Conservation (phyloP, 352 stramenopile species). For the Phytophthora podocarpi region DNA sequence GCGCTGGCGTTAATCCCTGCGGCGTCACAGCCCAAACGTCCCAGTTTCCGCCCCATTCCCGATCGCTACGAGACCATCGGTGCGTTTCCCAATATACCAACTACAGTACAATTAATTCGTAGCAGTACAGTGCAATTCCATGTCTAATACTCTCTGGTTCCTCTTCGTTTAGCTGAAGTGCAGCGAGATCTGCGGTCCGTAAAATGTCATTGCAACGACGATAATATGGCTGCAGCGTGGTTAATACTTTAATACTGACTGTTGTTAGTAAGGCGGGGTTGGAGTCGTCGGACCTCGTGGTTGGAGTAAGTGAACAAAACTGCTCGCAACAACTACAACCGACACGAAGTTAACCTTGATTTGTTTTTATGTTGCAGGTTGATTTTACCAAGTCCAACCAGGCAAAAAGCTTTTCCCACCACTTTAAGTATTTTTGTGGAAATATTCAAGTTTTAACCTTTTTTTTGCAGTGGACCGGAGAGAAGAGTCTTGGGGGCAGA, state of each 20-base stretch:
- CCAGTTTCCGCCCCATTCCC: slow-evolving; percentile 46
- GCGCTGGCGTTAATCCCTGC: background rate
- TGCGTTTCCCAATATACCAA: no score
- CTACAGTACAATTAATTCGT: no score
- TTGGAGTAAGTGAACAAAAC: slow-evolving; percentile 47
- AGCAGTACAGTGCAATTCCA: no score
- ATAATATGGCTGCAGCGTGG: no score
- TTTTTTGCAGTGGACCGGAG: slow-evolving; percentile 61
- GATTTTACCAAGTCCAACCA: slow-evolving; percentile 80
- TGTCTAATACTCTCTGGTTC: no score
- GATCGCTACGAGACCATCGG: slow-evolving; percentile 68
- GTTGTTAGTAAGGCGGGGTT: slow-evolving; percentile 47
- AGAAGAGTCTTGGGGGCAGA: slow-evolving; percentile 55
- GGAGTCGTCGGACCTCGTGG: slow-evolving; percentile 64
- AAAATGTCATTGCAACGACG: no score
- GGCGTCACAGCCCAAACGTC: slow-evolving; percentile 4
- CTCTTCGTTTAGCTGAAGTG: slow-evolving; percentile 36
- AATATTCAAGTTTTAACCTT: background rate
- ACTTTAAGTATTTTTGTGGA: background rate
- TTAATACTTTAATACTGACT: background rate
- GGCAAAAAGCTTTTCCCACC: slow-evolving; percentile 20
- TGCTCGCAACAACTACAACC: no score
- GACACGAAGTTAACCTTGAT: no score
- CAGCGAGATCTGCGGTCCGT: slow-evolving; percentile 41
- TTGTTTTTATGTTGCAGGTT: slow-evolving; percentile 46